Conservation (phyloP, 768 basidiomycete species). For the Boletus rubropictus region DNA sequence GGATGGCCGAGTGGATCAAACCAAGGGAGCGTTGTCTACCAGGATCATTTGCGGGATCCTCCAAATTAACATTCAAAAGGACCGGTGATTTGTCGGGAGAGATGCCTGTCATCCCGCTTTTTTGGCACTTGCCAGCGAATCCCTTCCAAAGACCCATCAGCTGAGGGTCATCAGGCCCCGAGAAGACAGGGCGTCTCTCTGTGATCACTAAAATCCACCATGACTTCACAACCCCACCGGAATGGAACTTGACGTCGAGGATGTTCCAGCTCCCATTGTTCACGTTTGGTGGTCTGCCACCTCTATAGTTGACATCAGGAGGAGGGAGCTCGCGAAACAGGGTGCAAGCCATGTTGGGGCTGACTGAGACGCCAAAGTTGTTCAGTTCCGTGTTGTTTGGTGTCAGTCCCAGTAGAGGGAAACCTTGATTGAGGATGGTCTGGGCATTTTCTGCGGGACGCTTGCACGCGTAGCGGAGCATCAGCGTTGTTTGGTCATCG, state of each 20-base stretch:
- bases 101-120: conserved; percentile 65
- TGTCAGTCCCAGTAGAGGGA: conserved; percentile 49
- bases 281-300: conserved; percentile 38
- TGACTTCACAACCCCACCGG: conserved; percentile 41
- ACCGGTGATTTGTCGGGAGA: conserved; percentile 33
- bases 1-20: conserved; percentile 39
- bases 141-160: conserved; percentile 42
- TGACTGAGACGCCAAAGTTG: conserved; percentile 58
- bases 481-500: conserved; percentile 57
- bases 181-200: conserved; percentile 40
- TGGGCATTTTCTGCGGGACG: conserved; percentile 54
- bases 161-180: conserved; percentile 28
- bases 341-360: conserved; percentile 52
- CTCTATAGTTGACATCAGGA: conserved; percentile 52
- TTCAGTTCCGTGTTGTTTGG: conserved; percentile 35
- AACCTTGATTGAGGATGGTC: conserved; percentile 53
- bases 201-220: conserved; percentile 68
- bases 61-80: conserved; percentile 26
- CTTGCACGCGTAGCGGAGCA: conserved; percentile 68
- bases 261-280: conserved; percentile 75
- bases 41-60: conserved; percentile 24
- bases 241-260: conserved; percentile 61
- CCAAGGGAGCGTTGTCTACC: conserved; percentile 35
- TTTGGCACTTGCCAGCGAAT: conserved; percentile 50
- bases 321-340: conserved; percentile 61